Conservation (phyloP, 2,329 filamentous ascomycete genomes). For the Aspergillus latus region DNA sequence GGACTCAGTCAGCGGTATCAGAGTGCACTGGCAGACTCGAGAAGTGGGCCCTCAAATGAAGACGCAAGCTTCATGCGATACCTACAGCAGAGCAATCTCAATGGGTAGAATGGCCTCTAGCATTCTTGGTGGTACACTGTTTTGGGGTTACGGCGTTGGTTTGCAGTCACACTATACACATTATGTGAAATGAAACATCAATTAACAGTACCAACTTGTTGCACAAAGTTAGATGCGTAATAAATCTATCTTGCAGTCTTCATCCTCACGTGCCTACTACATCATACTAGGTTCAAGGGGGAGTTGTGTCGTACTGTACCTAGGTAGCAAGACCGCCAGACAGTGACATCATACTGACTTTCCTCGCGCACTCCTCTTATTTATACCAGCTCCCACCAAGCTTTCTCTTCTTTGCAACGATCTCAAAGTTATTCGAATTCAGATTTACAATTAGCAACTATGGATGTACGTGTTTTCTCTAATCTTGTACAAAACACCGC, state of each 20-base stretch:
- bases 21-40: constrained; percentile 62
- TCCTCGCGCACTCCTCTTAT: not conserved
- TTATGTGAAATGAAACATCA: not conserved
- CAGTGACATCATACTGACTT: constrained; percentile 6
- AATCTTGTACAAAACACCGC: constrained; percentile 12
- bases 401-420: not conserved
- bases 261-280: not conserved
- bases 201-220: no score
- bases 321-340: no score
- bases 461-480: constrained; percentile 23
- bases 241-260: not conserved
- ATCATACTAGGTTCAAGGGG: not conserved
- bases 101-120: constrained; percentile 21
- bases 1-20: constrained; percentile 75
- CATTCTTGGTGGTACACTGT: not conserved
- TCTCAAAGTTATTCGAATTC: not conserved
- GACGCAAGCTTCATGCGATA: constrained; percentile 56
- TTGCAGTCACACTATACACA: not conserved
- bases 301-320: not conserved
- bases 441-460: constrained; percentile 7
- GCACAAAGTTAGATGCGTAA: no score
- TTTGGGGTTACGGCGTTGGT: constrained; percentile 9
- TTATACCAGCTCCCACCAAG: not conserved
- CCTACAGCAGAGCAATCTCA: constrained; percentile 41
- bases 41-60: constrained; percentile 40